phyloP scores from a whole-genome alignment of 495 filamentous ascomycete genomes.

The Geoglossum glabrum region DNA sequence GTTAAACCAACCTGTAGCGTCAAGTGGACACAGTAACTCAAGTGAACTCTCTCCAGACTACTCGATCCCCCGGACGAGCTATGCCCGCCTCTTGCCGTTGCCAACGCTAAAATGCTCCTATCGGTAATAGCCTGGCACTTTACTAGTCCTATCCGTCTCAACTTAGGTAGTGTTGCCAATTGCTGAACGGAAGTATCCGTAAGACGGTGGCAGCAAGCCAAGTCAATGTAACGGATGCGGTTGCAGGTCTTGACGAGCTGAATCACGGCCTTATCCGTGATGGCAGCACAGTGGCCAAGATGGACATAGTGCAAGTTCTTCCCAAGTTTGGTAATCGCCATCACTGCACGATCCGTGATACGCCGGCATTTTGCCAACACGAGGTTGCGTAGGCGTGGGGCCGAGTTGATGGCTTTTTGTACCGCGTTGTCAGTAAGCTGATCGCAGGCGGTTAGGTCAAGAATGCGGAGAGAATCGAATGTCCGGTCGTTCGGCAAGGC shows the following conservation, averaged over 20 bases:
- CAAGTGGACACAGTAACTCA: slow-evolving; percentile 82
- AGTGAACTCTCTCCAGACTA: slow-evolving; percentile 76
- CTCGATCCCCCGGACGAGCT: slow-evolving; percentile 24
- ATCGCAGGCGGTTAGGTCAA: slow-evolving; percentile 79
- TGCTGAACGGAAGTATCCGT: slow-evolving; percentile 75
- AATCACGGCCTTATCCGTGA: slow-evolving; percentile 73
- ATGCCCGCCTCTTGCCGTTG: slow-evolving; percentile 29
- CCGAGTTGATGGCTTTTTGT: slow-evolving; percentile 63
- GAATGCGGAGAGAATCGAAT: slow-evolving; percentile 75
- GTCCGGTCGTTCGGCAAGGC: slow-evolving; percentile 45
- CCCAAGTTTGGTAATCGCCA: slow-evolving; percentile 66
- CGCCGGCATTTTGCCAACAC: slow-evolving; percentile 85
- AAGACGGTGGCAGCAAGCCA: slow-evolving; percentile 82
- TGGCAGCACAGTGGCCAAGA: slow-evolving; percentile 76
- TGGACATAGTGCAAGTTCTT: slow-evolving; percentile 96
- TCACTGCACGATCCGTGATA: slow-evolving; percentile 78
- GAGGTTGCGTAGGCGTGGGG: slow-evolving; percentile 77
- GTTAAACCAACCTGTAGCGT: slow-evolving; percentile 47
- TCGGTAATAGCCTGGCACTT: slow-evolving; percentile 87
- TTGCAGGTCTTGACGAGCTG: slow-evolving; percentile 71
- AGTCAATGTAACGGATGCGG: slow-evolving; percentile 88
- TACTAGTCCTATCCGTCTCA: slow-evolving; percentile 84
- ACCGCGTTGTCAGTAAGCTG: slow-evolving; percentile 70
- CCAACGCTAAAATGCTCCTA: slow-evolving; percentile 64
- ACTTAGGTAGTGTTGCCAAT: slow-evolving; percentile 71